These are phyloP conservation scores for Graphilbum ipis-grandicollis DNA, from an alignment of 2,329 filamentous ascomycete genomes.

Conservation along the genomic window DNA sequence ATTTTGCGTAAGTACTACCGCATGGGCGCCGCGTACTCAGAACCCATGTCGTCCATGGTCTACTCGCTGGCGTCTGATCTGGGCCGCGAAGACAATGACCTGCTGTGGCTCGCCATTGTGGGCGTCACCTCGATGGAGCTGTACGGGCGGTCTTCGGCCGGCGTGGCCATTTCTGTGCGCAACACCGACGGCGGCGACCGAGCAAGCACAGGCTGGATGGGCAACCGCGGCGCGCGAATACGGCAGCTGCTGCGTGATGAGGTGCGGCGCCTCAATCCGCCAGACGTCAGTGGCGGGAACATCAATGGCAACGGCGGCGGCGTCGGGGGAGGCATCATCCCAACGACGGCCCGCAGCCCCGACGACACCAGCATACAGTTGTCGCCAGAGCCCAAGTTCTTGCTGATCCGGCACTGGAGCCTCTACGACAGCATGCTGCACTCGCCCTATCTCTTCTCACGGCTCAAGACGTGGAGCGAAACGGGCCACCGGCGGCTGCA, in stretches of 20 bases:
- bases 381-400: slow-evolving; percentile 83
- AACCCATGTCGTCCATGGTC: slow-evolving; percentile 85
- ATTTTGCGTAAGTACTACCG: slow-evolving; percentile 71
- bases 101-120: slow-evolving; percentile 88
- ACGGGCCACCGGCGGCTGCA: slow-evolving; percentile 73
- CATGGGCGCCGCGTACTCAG: slow-evolving; percentile 77
- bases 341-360: slow-evolving; percentile 71
- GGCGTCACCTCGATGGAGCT: slow-evolving; percentile 89
- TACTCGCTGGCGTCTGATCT: slow-evolving; percentile 91
- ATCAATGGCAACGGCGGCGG: slow-evolving; percentile 15
- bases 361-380: slow-evolving; percentile 85
- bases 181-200: slow-evolving; percentile 30
- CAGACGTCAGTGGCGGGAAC: slow-evolving; percentile 29
- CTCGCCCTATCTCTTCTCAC: slow-evolving; percentile 81
- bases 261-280: slow-evolving; percentile 81
- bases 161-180: slow-evolving; percentile 46
- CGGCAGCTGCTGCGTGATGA: slow-evolving; percentile 80
- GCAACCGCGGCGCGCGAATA: slow-evolving; percentile 65
- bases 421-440: slow-evolving; percentile 98
- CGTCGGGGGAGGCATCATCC: slow-evolving; percentile 48
- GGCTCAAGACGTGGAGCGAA: slow-evolving; percentile 89
- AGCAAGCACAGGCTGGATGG: slow-evolving; percentile 56
- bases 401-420: slow-evolving; percentile 90
- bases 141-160: slow-evolving; percentile 71
- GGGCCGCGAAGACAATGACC: slow-evolving; percentile 88